Base-by-base conservation (phyloP, 78 protist genomes). In the Cavenderia fasciculata region DNA sequence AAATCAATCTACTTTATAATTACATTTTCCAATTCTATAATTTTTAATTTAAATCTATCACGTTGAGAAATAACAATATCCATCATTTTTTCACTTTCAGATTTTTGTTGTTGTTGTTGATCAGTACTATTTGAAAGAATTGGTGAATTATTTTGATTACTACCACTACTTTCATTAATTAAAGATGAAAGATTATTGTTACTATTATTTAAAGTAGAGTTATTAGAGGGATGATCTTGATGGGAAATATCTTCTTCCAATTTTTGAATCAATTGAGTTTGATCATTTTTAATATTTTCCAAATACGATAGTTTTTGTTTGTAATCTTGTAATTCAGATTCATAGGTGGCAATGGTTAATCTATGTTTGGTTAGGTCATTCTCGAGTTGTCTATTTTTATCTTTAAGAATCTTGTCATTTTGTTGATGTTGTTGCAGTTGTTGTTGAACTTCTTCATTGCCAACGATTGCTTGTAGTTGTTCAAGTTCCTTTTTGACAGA, bases 1-100 rank as follows among this genome's bases (percentile, higher is more conserved):
- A 31, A 11, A 27, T 41, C 10, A 14, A 31, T 75, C 21, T 43
- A 65, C 0, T 4, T 0, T 14, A 33, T 21, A 36, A 27, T 16
- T 46, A 74, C 95, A 41, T 44, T 51, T 49, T 92, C 96, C 10
- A 95, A 85, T 56, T 88, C 85, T 40, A 23, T 18, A 8, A 56
- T 93, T 40, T 79, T 41, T 27, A 34, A 11, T 61, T 87, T 74
- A 34, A 92, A 93, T 66, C 97, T 88, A 59, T 95, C 97, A 25
- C 97, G 51, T 63, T 95, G 97, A 27, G 84, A 54, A 16, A 72
- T 59, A 29, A 95, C 92, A 56, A 93, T 84, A 12, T 82, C 61
- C 33, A 95, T 49, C 70, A 92, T 82, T 41, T 78, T 75, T 46
- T 87, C 78, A 47, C 59, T 73, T 49, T 72, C 54, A 1, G 63